Percentiles rank a stretch among this genome's conserved stretches.
Conservation (phyloP, 805 yeast species). For the Metschnikowia continentalis region DNA sequence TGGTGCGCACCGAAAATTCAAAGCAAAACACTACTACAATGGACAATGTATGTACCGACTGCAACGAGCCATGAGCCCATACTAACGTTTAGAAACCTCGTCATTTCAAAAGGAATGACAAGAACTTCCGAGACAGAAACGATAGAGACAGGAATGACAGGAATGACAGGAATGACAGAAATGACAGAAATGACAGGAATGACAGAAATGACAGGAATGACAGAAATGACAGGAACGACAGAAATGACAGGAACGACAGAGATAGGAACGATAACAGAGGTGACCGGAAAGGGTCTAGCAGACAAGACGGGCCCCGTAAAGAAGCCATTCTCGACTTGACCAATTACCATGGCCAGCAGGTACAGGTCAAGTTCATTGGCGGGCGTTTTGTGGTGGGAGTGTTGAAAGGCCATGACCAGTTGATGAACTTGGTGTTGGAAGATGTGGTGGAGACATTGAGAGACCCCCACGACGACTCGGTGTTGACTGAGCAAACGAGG, state of each 20-base stretch:
- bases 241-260: not conserved
- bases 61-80: too few species aligned
- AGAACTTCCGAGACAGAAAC: not conserved
- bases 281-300: constrained; percentile 9
- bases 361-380: constrained; percentile 77
- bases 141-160: not conserved
- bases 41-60: constrained; percentile 16
- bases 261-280: constrained; percentile 3
- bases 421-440: constrained; percentile 75
- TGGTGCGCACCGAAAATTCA: constrained; percentile 2
- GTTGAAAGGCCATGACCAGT: constrained; percentile 78
- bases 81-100: constrained; percentile 15
- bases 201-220: constrained; percentile 5
- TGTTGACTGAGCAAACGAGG: constrained; percentile 56
- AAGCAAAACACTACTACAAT: constrained; percentile 6
- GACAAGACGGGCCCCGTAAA: constrained; percentile 72
- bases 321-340: constrained; percentile 84
- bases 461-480: constrained; percentile 61
- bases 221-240: not conserved
- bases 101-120: constrained; percentile 11
- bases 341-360: constrained; percentile 66
- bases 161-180: not conserved
- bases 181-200: not conserved
- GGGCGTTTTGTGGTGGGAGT: constrained; percentile 81
- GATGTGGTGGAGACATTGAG: constrained; percentile 63